A percentile compares a stretch with the other conserved stretches of the same genome.
These are phyloP conservation scores for Aspergillus sp. DNA, from an alignment of 2,329 filamentous ascomycete genomes.

Conservation along the genomic window DNA sequence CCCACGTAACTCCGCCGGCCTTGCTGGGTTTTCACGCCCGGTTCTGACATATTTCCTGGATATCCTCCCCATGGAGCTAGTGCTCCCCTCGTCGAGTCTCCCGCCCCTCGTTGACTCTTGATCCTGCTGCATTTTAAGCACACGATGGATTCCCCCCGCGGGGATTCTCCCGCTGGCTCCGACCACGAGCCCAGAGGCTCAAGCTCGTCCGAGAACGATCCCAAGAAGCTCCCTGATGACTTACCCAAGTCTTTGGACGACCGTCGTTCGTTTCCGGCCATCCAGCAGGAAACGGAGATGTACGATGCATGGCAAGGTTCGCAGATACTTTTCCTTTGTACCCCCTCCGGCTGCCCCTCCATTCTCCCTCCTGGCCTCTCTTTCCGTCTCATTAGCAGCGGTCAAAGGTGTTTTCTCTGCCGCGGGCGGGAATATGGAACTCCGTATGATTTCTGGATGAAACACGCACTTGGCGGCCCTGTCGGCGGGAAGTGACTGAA, in stretches of 20 bases:
- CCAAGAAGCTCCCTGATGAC: constrained; percentile 67
- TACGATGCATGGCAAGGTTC: constrained; percentile 98
- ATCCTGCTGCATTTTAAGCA: constrained; percentile 4
- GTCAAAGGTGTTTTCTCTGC: neutral
- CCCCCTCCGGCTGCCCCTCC: neutral
- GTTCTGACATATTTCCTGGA: neutral
- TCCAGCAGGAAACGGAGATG: constrained; percentile 86
- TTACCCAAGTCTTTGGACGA: constrained; percentile 91
- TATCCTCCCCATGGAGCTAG: constrained; percentile 23
- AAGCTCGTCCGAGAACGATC: constrained; percentile 18
- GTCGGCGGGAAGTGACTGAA: neutral
- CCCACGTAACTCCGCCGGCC: neutral
- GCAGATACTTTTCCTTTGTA: constrained; percentile 25
- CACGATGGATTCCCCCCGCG: constrained; percentile 37
- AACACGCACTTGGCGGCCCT: neutral
- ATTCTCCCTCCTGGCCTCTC: neutral
- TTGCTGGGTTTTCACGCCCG: neutral
- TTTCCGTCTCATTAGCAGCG: neutral
- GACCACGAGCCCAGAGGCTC: constrained; percentile 19
- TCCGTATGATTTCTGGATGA: neutral
- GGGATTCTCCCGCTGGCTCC: constrained; percentile 29
- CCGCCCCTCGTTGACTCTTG: constrained; percentile 17
- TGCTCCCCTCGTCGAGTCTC: constrained; percentile 12
- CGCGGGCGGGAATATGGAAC: neutral
- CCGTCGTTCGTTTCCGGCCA: constrained; percentile 66